A percentile compares a stretch with the other conserved stretches of the same genome.
These are phyloP conservation scores for Aspergillus ibericus DNA, from an alignment of 2,329 filamentous ascomycete genomes.

Conservation along the genomic window DNA sequence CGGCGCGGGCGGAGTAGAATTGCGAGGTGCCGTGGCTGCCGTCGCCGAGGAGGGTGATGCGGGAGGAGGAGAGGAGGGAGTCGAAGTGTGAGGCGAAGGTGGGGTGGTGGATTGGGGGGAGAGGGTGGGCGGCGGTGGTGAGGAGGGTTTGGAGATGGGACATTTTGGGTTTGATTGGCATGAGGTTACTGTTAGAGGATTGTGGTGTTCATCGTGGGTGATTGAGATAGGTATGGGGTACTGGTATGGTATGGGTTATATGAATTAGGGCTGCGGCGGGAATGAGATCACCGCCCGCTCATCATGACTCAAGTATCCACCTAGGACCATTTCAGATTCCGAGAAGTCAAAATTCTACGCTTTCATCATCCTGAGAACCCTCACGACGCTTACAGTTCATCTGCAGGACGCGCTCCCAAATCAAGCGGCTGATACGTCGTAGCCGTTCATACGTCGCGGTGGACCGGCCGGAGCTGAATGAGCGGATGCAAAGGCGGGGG, in stretches of 20 bases:
- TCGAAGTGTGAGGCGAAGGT: slow-evolving; percentile 46
- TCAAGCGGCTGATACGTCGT: no score
- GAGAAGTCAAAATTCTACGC: no score
- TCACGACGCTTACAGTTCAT: no score
- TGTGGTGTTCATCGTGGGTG: background rate
- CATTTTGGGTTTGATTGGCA: no score
- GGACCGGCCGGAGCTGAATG: no score
- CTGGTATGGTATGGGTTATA: background rate
- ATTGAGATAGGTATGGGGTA: background rate
- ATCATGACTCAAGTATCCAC: no score
- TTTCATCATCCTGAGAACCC: no score
- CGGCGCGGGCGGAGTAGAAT: slow-evolving; percentile 54
- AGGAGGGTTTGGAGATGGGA: slow-evolving; percentile 33
- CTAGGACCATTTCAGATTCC: no score
- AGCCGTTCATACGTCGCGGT: no score
- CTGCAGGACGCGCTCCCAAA: no score
- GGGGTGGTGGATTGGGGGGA: slow-evolving; percentile 37
- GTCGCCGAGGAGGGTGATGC: slow-evolving; percentile 48
- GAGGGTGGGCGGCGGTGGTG: slow-evolving; percentile 35
- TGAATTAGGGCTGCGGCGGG: slow-evolving; percentile 5
- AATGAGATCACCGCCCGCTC: slow-evolving; percentile 22
- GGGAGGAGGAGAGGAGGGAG: slow-evolving; percentile 39
- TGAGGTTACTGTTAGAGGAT: background rate
- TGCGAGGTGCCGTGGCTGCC: slow-evolving; percentile 57
- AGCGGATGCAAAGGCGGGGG: no score